These are phyloP conservation scores for Xerocomus potaroensis DNA, from an alignment of 768 basidiomycete species.

Conservation along the genomic window DNA sequence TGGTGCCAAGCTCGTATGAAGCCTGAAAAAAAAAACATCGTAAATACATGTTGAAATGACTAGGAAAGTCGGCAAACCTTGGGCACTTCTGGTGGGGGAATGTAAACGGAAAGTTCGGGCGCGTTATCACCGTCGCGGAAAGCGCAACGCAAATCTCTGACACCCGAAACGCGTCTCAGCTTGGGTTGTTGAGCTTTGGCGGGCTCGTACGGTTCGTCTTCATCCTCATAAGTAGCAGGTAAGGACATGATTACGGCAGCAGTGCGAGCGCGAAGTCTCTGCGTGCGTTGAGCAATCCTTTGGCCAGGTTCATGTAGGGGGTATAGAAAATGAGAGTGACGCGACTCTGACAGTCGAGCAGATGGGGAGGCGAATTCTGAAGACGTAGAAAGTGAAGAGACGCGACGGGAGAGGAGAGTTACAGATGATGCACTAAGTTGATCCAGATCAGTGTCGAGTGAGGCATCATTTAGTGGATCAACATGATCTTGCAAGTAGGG, in stretches of 20 bases:
- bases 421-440: conserved; percentile 17
- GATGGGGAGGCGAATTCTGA: neutral
- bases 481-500: conserved; percentile 2
- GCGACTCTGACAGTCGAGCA: conserved; percentile 3
- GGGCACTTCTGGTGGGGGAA: conserved; percentile 5
- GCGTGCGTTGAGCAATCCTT: conserved; percentile 20
- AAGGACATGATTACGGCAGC: conserved; percentile 24
- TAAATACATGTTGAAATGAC: conserved; percentile 1
- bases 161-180: conserved; percentile 22
- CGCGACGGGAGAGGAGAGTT: conserved; percentile 17
- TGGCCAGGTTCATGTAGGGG: conserved; percentile 23
- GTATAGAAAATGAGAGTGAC: conserved; percentile 9
- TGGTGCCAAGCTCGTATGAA: conserved; percentile 21
- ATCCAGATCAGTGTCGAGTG: conserved; percentile 18
- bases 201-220: conserved; percentile 5
- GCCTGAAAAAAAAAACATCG: conserved; percentile 7
- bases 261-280: conserved; percentile 26
- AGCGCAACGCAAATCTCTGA: conserved; percentile 22
- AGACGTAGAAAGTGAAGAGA: conserved; percentile 7
- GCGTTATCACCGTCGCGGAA: conserved; percentile 15
- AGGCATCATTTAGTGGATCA: conserved; percentile 8
- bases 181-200: conserved; percentile 4
- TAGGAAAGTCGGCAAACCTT: conserved; percentile 11
- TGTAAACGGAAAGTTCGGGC: conserved; percentile 7
- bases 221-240: conserved; percentile 24